Evolutionary conservation across 352 stramenopile genomes (phyloP).

Genomic region (Phytophthora palmivora): DNA sequence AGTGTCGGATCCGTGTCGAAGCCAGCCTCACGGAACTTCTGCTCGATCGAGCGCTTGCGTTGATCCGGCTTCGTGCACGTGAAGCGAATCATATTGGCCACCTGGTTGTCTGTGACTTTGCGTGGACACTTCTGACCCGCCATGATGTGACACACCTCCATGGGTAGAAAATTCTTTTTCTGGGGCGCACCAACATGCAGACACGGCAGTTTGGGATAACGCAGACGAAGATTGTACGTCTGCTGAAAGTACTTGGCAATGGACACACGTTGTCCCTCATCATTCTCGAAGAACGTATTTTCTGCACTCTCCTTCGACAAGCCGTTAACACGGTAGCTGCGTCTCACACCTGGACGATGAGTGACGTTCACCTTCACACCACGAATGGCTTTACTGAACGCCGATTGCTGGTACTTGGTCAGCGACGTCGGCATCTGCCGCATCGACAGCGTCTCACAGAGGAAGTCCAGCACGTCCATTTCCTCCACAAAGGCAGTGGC

Average conservation of each 20-base stretch:
- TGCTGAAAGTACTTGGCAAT: constrained; percentile 69
- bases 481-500: constrained; percentile 74
- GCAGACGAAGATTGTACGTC: constrained; percentile 59
- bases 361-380: constrained; percentile 74
- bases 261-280: constrained; percentile 52
- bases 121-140: constrained; percentile 75
- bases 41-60: constrained; percentile 66
- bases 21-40: constrained; percentile 61
- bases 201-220: constrained; percentile 79
- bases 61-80: constrained; percentile 64
- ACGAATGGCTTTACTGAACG: constrained; percentile 61
- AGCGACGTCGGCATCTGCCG: constrained; percentile 40
- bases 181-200: constrained; percentile 78
- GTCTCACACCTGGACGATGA: constrained; percentile 63
- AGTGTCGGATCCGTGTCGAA: constrained; percentile 64
- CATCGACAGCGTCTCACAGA: constrained; percentile 42
- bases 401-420: constrained; percentile 50
- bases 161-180: constrained; percentile 84
- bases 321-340: constrained; percentile 72
- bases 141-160: constrained; percentile 83
- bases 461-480: constrained; percentile 64
- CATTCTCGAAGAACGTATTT: constrained; percentile 68
- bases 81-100: constrained; percentile 85
- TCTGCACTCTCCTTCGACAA: constrained; percentile 51
- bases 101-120: constrained; percentile 83